Base-by-base conservation (phyloP, 140 eudicot species). In the Anethum foeniculum region DNA sequence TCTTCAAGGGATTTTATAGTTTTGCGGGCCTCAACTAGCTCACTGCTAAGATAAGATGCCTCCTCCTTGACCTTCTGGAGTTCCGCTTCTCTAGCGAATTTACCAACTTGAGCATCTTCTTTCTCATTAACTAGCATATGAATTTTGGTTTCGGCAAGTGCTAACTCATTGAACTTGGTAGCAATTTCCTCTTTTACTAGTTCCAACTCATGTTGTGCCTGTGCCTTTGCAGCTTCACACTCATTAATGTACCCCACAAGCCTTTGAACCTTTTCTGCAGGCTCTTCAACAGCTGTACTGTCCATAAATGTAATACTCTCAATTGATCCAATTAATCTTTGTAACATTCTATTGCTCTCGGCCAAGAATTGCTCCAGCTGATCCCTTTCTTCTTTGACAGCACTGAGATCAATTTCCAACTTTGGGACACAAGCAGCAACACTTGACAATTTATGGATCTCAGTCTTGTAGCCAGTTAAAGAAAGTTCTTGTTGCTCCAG, bases 201-300 rank as follows among this genome's bases (percentile, higher is more conserved):
- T 76, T 77, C 84, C 87, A 96, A 80, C 88, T 93, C 98, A 60
- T 85, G 90, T 39, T 90, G 91, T 48, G 67, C 83, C 84, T 79
- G 85, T 58, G 46, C 75, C 84, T 91, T 91, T 75, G 86, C 86
- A 73, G 36, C 79, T 85, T 90, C 87, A 80, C 86, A 80, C 85
- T 93, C 94, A 80, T 79, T 86, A 43, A 93, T 54, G 82, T 82
- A 88, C 23, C 81, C 84, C 39, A 84, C 89, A 77, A 96, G 79
- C 93, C 93, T 91, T 77, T 86, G 90, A 47, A 93, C 85, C 89
- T 93, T 96, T 32, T 96, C 90, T 74, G 89, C 84, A 74, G 99
- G 97, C 34, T 87, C 93, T 71, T 87, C 85, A 47, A 88, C 27
- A 27, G 79, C 44, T 14, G 62, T 18, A 83, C 86, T 91, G 52